Base-by-base conservation (phyloP, 1,284 basidiomycete species). In the Cryptococcus sp. region DNA sequence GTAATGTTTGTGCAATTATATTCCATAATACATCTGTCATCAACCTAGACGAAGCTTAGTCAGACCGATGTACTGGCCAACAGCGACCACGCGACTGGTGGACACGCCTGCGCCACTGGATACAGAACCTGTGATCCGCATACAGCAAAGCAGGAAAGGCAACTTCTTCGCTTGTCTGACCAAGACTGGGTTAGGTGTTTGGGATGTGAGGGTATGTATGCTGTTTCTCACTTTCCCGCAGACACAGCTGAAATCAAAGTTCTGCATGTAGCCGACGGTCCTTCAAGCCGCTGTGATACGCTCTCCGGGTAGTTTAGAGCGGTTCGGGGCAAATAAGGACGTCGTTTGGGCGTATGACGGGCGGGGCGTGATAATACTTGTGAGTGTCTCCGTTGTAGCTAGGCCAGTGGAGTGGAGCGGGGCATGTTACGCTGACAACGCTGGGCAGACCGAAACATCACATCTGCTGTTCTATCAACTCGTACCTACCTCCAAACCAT, bases 341-440 rank as follows among this genome's bases (percentile, higher is more conserved):
- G 85, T 85, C 19, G 83, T 85, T 66, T 95, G 92, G 91, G 84
- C 90, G 13, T 85, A 86, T 50, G 89, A 93, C 74, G 86, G 88
- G 23, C 82, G 83, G 63, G 82, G 85, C 61, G 84, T 95, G 48
- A 84, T 93, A 52, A 83, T 95, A 15, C 85, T 89, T 75, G 92
- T 89, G 62, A 54, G 84, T 78, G 17, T 38, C 29, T 4, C 13
- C 29, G 8, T 34, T n/a, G n/a, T n/a, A n/a, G n/a, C 16, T 55
- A 52, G 47, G 43, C 25, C 15, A 7, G 17, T 50, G 34, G n/a
- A 19, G 20, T 44, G 6, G 29, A 34, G 8, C 29, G 8, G 29
- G 13, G 13, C 4, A 29, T n/a, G 23, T 11, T 20, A 45, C 29
- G 29, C 29, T 34, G 29, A 34, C 29, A 34, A 34, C 29, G 29